These are phyloP conservation scores for Solanum chiquidenum DNA, from an alignment of 257 asterid species.

Conservation along the genomic window DNA sequence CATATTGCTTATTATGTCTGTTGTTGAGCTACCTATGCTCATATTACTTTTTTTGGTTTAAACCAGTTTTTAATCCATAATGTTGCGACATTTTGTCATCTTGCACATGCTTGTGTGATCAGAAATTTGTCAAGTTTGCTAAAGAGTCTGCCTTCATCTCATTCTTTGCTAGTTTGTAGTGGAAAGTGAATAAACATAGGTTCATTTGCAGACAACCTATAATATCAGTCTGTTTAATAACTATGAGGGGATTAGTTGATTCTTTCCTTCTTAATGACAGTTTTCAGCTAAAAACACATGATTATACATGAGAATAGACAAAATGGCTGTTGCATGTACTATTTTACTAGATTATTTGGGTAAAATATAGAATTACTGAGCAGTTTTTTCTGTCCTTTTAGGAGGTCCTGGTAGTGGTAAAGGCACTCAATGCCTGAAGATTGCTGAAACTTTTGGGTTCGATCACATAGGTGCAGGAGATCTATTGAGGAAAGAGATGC, in stretches of 20 bases:
- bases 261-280: background rate
- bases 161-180: background rate
- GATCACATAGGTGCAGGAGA: slow-evolving; percentile 97
- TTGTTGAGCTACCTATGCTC: background rate
- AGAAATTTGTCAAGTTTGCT: background rate
- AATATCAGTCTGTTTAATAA: background rate
- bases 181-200: background rate
- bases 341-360: background rate
- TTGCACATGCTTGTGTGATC: background rate
- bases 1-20: background rate
- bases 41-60: background rate
- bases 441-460: slow-evolving; percentile 69
- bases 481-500: slow-evolving; percentile 69
- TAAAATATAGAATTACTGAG: background rate
- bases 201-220: background rate
- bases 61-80: background rate
- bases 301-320: background rate
- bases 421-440: slow-evolving; percentile 87
- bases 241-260: background rate
- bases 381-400: slow-evolving; percentile 22
- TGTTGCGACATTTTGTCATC: background rate
- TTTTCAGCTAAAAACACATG: background rate
- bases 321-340: background rate
- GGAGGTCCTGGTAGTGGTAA: slow-evolving; percentile 99
- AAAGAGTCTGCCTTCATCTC: background rate